Evolutionary conservation across 2,329 filamentous ascomycete genomes (phyloP).

Genomic region (Aotearoamyces nothofagi): DNA sequence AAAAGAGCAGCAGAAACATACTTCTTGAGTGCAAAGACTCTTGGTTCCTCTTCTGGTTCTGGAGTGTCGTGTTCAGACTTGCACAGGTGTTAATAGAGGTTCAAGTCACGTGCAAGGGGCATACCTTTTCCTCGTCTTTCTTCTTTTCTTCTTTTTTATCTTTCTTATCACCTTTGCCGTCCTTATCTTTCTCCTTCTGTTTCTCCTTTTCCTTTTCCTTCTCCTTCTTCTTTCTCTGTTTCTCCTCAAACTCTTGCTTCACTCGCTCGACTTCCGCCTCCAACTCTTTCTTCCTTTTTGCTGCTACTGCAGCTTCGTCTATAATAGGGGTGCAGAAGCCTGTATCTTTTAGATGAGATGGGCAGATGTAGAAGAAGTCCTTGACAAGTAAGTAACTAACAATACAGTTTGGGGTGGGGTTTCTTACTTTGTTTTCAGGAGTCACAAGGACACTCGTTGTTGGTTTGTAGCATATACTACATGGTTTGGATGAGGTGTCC

Average conservation of each 20-base stretch:
- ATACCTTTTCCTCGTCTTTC: conserved; percentile 25
- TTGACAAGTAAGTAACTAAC: conserved; percentile 15
- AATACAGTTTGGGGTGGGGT: conserved; percentile 1
- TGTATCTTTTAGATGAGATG: conserved; percentile 65
- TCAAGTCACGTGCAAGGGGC: conserved; percentile 1
- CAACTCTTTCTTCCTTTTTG: conserved; percentile 41
- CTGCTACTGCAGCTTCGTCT: conserved; percentile 49
- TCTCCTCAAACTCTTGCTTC: conserved; percentile 61
- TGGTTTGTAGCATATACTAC: conserved; percentile 84
- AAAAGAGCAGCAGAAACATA: conserved; percentile 22
- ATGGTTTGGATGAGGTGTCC: conserved; percentile 68
- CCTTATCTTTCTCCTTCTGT: conserved; percentile 30
- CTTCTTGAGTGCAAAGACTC: conserved; percentile 76
- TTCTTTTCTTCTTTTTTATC: conserved; percentile 26
- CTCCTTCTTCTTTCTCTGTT: conserved; percentile 54
- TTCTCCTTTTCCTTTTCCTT: conserved; percentile 51
- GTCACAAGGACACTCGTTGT: conserved; percentile 79
- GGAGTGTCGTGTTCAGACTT: no score
- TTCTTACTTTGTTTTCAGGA: conserved; percentile 65
- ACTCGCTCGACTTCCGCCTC: conserved; percentile 49
- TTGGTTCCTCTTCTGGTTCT: conserved; percentile 46
- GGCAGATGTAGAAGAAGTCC: conserved; percentile 90
- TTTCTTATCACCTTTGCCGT: conserved; percentile 27
- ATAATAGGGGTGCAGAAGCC: conserved; percentile 67
- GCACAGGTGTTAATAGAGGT: background rate